Conservation (phyloP, 2,329 filamentous ascomycete species). For the Eurotiales sp. region DNA sequence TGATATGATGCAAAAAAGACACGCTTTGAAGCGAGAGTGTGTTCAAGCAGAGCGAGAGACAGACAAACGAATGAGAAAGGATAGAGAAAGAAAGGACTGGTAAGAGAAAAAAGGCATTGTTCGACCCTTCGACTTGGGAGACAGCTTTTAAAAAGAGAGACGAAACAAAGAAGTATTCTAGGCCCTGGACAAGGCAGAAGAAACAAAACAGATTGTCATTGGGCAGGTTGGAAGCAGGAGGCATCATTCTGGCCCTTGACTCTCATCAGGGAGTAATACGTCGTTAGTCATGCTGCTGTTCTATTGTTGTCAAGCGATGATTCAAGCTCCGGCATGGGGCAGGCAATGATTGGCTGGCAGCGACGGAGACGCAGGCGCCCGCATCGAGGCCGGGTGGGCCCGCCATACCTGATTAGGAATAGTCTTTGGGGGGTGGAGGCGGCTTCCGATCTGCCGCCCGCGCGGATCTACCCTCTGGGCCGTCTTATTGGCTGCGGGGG, state of each 20-base stretch:
- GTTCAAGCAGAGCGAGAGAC: slow-evolving; percentile 1
- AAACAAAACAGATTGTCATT: no score
- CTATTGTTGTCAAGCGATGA: background rate
- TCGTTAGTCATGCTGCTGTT: no score
- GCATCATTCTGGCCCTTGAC: no score
- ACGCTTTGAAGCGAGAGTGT: background rate
- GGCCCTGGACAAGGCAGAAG: background rate
- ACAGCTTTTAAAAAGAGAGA: background rate
- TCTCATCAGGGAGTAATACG: background rate
- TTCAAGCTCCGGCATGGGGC: slow-evolving; percentile 6
- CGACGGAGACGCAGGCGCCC: slow-evolving; percentile 4
- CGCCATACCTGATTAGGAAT: background rate
- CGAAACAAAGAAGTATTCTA: background rate
- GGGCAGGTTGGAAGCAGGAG: no score
- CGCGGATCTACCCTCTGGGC: background rate
- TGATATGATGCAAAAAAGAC: background rate
- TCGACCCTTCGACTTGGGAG: background rate
- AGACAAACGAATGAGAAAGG: background rate
- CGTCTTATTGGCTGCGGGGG: background rate
- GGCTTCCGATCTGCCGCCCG: background rate
- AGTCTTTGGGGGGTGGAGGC: background rate
- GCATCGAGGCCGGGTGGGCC: background rate
- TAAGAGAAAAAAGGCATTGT: background rate
- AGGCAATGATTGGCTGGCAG: slow-evolving; percentile 9
- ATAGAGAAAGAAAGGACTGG: background rate